Percentiles rank a stretch among this genome's conserved stretches.
Evolutionary conservation across 116 monocot species (phyloP).

Genomic region (Posidonia oceanica): DNA sequence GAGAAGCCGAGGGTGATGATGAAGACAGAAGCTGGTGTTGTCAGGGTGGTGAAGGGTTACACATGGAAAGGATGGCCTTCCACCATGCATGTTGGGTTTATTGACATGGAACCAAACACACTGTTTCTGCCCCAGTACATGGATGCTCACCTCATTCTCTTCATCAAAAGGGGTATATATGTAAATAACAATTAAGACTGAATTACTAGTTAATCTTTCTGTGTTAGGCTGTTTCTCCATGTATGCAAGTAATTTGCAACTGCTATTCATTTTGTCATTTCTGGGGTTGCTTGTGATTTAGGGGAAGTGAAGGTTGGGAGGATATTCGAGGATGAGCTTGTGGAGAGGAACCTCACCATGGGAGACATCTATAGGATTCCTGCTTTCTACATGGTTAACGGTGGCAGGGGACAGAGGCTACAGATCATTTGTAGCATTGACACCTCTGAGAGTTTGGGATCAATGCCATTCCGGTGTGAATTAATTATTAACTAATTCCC

Average conservation of each 20-base stretch:
- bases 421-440: constrained; percentile 64
- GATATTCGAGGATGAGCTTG: constrained; percentile 54
- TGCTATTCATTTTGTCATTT: not conserved
- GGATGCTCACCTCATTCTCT: constrained; percentile 56
- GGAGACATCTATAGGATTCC: constrained; percentile 67
- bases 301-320: constrained; percentile 69
- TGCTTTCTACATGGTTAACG: constrained; percentile 77
- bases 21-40: constrained; percentile 61
- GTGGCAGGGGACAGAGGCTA: constrained; percentile 39
- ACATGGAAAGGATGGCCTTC: constrained; percentile 16
- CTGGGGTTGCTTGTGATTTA: not conserved
- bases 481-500: too few species aligned
- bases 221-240: too few species aligned
- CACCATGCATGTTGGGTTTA: constrained; percentile 70
- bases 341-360: constrained; percentile 48
- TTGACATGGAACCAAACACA: constrained; percentile 83
- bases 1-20: constrained; percentile 41
- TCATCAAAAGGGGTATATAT: constrained; percentile 50
- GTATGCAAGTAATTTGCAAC: too few species aligned
- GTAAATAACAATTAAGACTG: too few species aligned
- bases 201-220: not conserved
- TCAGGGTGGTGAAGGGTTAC: constrained; percentile 49
- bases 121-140: constrained; percentile 86
- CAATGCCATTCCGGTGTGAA: too few species aligned
- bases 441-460: too few species aligned